Evolutionary conservation across 345 rosid genomes (phyloP).

Genomic region (sweet orange (Citrus sinensis)): DNA sequence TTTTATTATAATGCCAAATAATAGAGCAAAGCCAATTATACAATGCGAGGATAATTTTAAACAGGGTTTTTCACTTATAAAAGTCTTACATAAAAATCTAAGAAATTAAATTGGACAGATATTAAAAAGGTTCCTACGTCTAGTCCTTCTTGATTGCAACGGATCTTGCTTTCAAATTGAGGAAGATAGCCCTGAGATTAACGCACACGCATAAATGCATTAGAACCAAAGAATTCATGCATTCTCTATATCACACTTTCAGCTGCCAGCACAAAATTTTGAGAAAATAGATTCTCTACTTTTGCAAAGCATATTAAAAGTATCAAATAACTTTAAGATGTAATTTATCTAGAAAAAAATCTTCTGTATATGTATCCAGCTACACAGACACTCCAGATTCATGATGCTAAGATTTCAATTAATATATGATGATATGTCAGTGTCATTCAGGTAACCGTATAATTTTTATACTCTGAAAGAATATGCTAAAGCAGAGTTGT

Average conservation of each 20-base stretch:
- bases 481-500: not conserved
- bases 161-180: slow-evolving; percentile 80
- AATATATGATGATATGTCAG: not conserved
- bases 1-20: not conserved
- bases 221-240: not conserved
- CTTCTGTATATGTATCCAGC: not conserved
- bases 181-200: slow-evolving; percentile 66
- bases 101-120: not conserved
- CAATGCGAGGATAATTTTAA: not conserved
- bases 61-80: not conserved
- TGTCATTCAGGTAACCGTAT: not conserved
- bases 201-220: not conserved
- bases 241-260: too few species aligned
- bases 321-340: not conserved
- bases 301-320: not conserved
- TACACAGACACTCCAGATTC: not conserved
- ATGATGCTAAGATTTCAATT: not conserved
- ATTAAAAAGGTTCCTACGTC: not conserved
- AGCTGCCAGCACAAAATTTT: not conserved
- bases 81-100: not conserved
- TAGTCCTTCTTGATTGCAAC: slow-evolving; percentile 57
- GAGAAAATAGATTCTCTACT: not conserved
- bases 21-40: not conserved
- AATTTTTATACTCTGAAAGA: not conserved
- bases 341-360: not conserved